Percentiles rank a stretch among this genome's conserved stretches.
Conservation (phyloP, 495 filamentous ascomycete genomes). For the Jackrogersella minutella region DNA sequence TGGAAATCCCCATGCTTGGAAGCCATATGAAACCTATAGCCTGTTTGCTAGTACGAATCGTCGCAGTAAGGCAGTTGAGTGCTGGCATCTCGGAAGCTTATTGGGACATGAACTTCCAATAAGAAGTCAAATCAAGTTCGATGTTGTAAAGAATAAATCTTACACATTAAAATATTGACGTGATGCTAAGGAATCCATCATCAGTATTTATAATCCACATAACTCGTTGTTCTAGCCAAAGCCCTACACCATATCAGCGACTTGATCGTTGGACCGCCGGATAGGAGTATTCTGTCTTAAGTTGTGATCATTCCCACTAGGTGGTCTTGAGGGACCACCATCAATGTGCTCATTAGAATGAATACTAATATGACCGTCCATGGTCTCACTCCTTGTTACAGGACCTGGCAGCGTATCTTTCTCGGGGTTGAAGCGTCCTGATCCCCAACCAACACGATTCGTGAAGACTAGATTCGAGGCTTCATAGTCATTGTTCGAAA, state of each 20-base stretch:
- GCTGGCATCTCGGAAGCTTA: too few relatives aligned
- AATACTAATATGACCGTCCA: background rate
- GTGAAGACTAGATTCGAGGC: constrained; percentile 32
- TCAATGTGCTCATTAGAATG: background rate
- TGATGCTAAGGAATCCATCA: background rate
- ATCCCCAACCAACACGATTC: constrained; percentile 33
- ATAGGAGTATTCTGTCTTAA: background rate
- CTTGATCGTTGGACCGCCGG: background rate
- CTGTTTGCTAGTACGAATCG: too few relatives aligned
- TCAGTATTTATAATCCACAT: background rate
- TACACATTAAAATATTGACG: constrained; percentile 14
- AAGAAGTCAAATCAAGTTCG: background rate
- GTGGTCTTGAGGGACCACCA: background rate
- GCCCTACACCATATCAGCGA: constrained; percentile 14
- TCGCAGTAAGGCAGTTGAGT: too few relatives aligned
- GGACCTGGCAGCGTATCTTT: constrained; percentile 21
- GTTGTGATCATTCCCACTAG: background rate
- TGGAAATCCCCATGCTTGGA: too few relatives aligned
- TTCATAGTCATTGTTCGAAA: constrained; percentile 1
- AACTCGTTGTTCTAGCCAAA: background rate
- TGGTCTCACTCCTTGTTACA: constrained; percentile 6
- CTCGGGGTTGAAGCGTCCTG: background rate
- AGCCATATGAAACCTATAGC: too few relatives aligned
- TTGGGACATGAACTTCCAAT: background rate
- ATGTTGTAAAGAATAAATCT: background rate